Percentiles rank a stretch among this genome's conserved stretches.
phyloP scores from a whole-genome alignment of 2,329 filamentous ascomycete species.

The Aspergillus fructus region DNA sequence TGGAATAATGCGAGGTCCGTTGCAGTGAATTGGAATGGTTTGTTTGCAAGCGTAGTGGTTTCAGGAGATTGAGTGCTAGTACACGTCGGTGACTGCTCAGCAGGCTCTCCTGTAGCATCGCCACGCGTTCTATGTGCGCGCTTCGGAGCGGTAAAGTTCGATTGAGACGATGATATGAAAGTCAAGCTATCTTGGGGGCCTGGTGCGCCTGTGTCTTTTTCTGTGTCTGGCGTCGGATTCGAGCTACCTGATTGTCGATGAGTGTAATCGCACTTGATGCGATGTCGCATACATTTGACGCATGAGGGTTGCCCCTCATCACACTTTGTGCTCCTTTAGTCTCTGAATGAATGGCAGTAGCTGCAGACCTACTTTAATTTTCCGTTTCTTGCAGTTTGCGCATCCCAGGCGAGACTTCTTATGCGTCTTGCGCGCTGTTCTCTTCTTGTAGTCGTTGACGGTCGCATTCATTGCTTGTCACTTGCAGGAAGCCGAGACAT shows the following conservation, averaged over 20 bases:
- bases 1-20: slow-evolving; percentile 18
- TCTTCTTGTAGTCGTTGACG: neutral
- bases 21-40: slow-evolving; percentile 14
- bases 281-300: neutral
- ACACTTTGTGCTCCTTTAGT: neutral
- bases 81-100: neutral
- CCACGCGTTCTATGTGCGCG: neutral
- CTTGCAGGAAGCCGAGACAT: too few species aligned
- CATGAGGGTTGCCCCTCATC: neutral
- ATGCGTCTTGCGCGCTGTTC: slow-evolving; percentile 10
- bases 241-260: neutral
- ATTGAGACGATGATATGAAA: neutral
- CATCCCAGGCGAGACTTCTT: slow-evolving; percentile 16
- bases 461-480: too few species aligned
- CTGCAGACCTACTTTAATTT: slow-evolving; percentile 10
- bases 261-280: neutral
- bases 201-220: neutral
- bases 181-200: neutral
- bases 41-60: neutral
- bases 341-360: neutral
- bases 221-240: neutral
- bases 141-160: neutral
- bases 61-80: neutral
- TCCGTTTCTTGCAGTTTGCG: slow-evolving; percentile 14
- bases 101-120: neutral